A percentile compares a stretch with the other conserved stretches of the same genome.
Conservation (phyloP, 805 yeast genomes). For the Maudiozyma pseudohumilis region DNA sequence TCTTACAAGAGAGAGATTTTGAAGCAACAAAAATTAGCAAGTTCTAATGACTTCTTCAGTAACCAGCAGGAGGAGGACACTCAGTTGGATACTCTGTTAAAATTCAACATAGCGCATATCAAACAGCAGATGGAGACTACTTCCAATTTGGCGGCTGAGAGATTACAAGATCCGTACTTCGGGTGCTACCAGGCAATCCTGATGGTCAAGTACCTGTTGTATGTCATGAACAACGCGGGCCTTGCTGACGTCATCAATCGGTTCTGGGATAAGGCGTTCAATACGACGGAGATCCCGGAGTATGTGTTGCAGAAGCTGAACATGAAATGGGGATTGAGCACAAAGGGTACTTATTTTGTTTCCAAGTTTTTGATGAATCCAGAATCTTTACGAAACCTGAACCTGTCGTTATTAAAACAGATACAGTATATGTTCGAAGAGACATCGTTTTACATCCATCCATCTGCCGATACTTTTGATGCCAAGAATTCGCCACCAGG, state of each 20-base stretch:
- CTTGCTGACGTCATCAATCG: constrained; percentile 5
- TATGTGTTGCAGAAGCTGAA: constrained; percentile 8
- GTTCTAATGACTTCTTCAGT: constrained; percentile 1
- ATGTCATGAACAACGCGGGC: constrained; percentile 8
- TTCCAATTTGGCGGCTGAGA: constrained; percentile 3
- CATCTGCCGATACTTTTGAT: background rate
- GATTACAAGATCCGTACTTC: constrained; percentile 8
- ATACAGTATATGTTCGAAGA: constrained; percentile 5
- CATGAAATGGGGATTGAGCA: constrained; percentile 18
- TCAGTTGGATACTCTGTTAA: background rate
- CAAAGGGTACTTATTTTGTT: constrained; percentile 7
- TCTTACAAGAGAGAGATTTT: constrained; percentile 6
- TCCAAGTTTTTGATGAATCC: constrained; percentile 9
- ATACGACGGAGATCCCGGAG: constrained; percentile 7
- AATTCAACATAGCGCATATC: background rate
- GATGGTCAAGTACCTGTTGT: constrained; percentile 11
- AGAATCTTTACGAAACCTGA: constrained; percentile 3
- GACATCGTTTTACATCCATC: background rate
- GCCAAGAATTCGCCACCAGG: background rate
- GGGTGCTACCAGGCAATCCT: constrained; percentile 9
- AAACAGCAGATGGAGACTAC: constrained; percentile 6
- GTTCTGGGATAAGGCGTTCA: constrained; percentile 10
- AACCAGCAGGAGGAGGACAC: constrained; percentile 1
- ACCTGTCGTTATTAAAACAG: constrained; percentile 4
- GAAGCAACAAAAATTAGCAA: background rate